phyloP scores from a whole-genome alignment of 495 filamentous ascomycete genomes.

The Trichoderma reesei region DNA sequence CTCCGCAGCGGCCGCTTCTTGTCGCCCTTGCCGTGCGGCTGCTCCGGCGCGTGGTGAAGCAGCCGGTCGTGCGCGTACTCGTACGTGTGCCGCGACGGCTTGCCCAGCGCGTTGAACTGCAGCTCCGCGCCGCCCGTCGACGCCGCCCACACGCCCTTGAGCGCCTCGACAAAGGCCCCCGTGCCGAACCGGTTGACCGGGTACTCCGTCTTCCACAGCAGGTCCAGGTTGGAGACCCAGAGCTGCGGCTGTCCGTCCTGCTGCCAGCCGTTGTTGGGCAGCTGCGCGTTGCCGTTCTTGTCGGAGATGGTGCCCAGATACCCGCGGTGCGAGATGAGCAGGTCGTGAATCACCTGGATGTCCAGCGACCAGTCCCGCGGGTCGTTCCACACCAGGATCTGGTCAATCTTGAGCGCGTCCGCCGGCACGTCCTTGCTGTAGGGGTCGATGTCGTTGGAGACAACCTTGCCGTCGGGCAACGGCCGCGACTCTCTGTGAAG shows the following conservation, averaged over 20 bases:
- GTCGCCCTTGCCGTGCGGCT: slow-evolving; percentile 12
- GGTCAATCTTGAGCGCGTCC: slow-evolving; percentile 62
- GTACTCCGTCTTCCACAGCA: slow-evolving; percentile 77
- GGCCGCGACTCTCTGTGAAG: slow-evolving; percentile 58
- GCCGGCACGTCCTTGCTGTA: slow-evolving; percentile 13
- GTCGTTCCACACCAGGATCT: slow-evolving; percentile 84
- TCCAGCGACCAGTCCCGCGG: slow-evolving; percentile 93
- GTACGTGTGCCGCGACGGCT: slow-evolving; percentile 70
- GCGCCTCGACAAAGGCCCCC: slow-evolving; percentile 75
- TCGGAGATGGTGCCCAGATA: slow-evolving; percentile 64
- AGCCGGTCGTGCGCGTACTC: slow-evolving; percentile 67
- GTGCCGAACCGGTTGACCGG: slow-evolving; percentile 86
- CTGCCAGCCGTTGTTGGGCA: slow-evolving; percentile 67
- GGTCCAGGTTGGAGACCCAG: slow-evolving; percentile 80
- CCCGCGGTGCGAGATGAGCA: slow-evolving; percentile 65
- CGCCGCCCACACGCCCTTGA: slow-evolving; percentile 68
- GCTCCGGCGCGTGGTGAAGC: slow-evolving; percentile 39
- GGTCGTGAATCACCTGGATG: slow-evolving; percentile 67
- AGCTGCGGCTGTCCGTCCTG: slow-evolving; percentile 69
- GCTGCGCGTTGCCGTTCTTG: slow-evolving; percentile 48
- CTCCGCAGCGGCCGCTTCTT: slow-evolving; percentile 36
- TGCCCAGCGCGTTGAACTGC: slow-evolving; percentile 64
- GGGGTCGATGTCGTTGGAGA: slow-evolving; percentile 14
- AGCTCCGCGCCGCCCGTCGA: slow-evolving; percentile 57
- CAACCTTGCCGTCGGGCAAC: slow-evolving; percentile 30